Percentiles rank a stretch among this genome's conserved stretches.
phyloP scores from a whole-genome alignment of 225 moss, liverwort and hornwort species.

The Sphagnum contortum region DNA sequence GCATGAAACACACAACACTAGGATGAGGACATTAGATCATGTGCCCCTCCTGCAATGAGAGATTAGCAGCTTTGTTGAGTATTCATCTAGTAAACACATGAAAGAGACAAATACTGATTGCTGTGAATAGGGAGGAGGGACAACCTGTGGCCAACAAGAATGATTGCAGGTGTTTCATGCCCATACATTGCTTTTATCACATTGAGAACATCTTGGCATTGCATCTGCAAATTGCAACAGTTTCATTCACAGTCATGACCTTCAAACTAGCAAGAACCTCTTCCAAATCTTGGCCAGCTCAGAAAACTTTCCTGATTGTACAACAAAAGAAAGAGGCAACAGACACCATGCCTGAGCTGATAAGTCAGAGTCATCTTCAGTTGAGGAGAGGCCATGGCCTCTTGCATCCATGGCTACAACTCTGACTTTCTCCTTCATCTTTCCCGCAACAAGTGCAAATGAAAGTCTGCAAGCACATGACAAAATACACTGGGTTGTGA shows the following conservation, averaged over 20 bases:
- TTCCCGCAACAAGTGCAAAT: constrained; percentile 79
- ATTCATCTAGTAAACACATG: neutral
- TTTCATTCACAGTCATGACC: neutral
- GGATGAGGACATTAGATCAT: no score
- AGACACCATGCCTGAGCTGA: constrained; percentile 83
- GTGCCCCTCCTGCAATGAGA: no score
- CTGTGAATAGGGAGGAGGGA: neutral
- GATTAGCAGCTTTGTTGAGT: no score
- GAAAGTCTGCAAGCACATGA: constrained; percentile 52
- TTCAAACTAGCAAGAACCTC: no score
- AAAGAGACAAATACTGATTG: neutral
- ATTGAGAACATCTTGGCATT: constrained; percentile 66
- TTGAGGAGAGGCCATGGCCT: constrained; percentile 77
- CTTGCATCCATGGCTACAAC: constrained; percentile 94
- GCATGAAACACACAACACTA: no score
- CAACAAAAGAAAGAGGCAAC: no score
- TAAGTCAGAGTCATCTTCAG: constrained; percentile 60
- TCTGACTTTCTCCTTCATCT: constrained; percentile 92
- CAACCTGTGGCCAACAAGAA: constrained; percentile 94
- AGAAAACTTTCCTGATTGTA: no score
- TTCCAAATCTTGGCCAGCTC: no score
- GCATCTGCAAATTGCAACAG: constrained; percentile 37
- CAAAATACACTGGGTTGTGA: neutral
- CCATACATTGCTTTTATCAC: constrained; percentile 68
- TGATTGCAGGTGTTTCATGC: constrained; percentile 63